A percentile compares a stretch with the other conserved stretches of the same genome.
Evolutionary conservation across 78 protist species (phyloP).

Genomic region (slime mould (Dictyostelium discoideum)): dicty_2.7 NC_007090.3:4004001-4004500

Average conservation of each 20-base stretch:
- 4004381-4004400: slow-evolving; percentile 37
- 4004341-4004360: slow-evolving; percentile 48
- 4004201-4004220: not conserved
- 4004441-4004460: not conserved
- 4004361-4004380: slow-evolving; percentile 32
- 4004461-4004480: too few relatives aligned
- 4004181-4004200: not conserved
- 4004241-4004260: slow-evolving; percentile 19
- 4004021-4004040: slow-evolving; percentile 33
- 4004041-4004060: slow-evolving; percentile 12
- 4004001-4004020: not conserved
- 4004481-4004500: not conserved
- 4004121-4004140: slow-evolving; percentile 19
- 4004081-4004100: slow-evolving; percentile 60
- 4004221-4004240: not conserved
- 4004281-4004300: slow-evolving; percentile 58
- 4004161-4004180: not conserved
- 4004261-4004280: slow-evolving; percentile 59
- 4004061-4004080: slow-evolving; percentile 35
- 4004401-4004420: slow-evolving; percentile 41
- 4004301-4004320: slow-evolving; percentile 36
- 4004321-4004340: slow-evolving; percentile 67
- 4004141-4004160: not conserved
- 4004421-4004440: not conserved
- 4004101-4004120: slow-evolving; percentile 63